Evolutionary conservation across 2,329 filamentous ascomycete species (phyloP).

Genomic region (Aspergillus spinulosporus): DNA sequence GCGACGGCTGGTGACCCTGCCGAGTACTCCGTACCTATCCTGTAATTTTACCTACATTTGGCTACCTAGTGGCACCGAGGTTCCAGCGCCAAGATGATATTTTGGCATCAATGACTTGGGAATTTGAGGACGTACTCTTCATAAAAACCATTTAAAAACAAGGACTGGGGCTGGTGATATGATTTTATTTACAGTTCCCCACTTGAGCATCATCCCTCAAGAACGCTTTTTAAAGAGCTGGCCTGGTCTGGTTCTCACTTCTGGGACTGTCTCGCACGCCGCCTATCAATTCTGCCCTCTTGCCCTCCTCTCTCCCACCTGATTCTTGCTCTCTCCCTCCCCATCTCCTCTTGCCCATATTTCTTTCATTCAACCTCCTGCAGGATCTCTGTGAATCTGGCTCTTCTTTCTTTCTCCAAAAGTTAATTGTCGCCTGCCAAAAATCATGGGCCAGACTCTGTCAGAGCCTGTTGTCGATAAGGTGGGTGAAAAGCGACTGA

Average conservation of each 20-base stretch:
- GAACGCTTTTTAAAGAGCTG: conserved; percentile 6
- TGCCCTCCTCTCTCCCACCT: conserved; percentile 20
- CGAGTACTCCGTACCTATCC: no score
- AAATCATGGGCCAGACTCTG: conserved; percentile 94
- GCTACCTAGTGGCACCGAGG: not conserved
- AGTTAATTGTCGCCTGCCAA: conserved; percentile 27
- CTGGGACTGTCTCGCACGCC: conserved; percentile 22
- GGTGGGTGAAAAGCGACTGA: conserved; percentile 59
- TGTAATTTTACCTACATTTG: no score
- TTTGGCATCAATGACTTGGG: not conserved
- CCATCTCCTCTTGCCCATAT: conserved; percentile 23
- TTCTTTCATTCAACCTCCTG: conserved; percentile 11
- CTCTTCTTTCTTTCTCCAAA: conserved; percentile 14
- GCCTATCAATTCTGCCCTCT: conserved; percentile 25
- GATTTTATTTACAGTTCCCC: conserved; percentile 4
- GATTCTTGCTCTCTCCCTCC: conserved; percentile 25
- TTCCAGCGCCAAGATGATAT: not conserved
- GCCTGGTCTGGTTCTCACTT: conserved; percentile 7
- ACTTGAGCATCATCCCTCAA: conserved; percentile 4
- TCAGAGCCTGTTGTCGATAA: conserved; percentile 99
- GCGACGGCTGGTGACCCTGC: not conserved
- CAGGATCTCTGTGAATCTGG: conserved; percentile 17
- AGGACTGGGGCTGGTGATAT: not conserved
- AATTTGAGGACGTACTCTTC: not conserved
- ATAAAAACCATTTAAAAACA: not conserved